Base-by-base conservation (phyloP, 441 rosid genomes). In the Croton laevigatus region DNA sequence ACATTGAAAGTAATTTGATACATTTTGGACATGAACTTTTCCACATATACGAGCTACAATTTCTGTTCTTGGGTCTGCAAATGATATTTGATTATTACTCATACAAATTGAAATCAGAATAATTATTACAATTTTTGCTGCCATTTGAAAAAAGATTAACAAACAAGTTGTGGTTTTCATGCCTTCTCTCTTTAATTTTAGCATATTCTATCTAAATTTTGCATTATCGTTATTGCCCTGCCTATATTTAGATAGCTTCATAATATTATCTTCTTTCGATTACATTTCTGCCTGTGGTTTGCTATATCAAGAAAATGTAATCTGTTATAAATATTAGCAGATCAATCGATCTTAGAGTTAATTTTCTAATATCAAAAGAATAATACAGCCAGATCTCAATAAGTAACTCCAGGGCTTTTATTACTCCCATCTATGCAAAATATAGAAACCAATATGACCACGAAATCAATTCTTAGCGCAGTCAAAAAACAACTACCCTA, bases 11-110 rank as follows among this genome's bases (percentile, higher is more conserved):
- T 81, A 78, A 17, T 72, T 73, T 6, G 82, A 78, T 0, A 22
- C 34, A 70, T 82, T 70, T 54, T 77, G 49, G 44, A 80, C 81
- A 8, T 40, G 57, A 34, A 59, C 44, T 20, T 55, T 71, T 20
- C 70, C 76, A 59, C 93, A 86, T 11, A 22, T 54, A n/a, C 73
- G 84, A 5, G 75, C 66, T 8, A 84, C 76, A 14, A 82, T 59
- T 13, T 80, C 80, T 3, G 67, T 57, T 66, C 81, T 73, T 2
- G 84, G 73, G 74, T 79, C 75, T 61, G 79, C 79, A 49, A 49
- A 14, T 49, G 53, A 49, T 49, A n/a, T 14, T 49, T 49, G 20
- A 49, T 49, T 49, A 40, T 40, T 40, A 9, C 10, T 40, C 44
- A 6, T 9, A 40, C 10, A 40, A 9, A 40, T 40, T 16, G 53